These are phyloP conservation scores for Fomitopsis pinicola DNA, from an alignment of 1,284 basidiomycete genomes.

Conservation along the genomic window DNA sequence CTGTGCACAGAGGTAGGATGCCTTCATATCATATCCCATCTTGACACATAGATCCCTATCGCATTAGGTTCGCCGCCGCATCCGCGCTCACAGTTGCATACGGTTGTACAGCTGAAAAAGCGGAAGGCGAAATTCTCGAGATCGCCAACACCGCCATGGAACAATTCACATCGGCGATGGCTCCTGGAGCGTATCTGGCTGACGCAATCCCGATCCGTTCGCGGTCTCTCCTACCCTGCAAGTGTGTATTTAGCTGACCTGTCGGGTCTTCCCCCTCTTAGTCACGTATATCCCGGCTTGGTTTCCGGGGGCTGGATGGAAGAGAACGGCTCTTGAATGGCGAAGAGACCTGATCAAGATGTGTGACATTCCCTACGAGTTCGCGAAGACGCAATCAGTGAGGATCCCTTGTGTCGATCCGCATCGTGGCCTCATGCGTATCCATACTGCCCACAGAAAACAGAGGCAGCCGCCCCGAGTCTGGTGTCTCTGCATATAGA, in stretches of 20 bases:
- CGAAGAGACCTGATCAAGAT: slow-evolving; percentile 15
- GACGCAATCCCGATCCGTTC: slow-evolving; percentile 27
- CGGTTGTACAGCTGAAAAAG: slow-evolving; percentile 29
- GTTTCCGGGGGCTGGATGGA: slow-evolving; percentile 27
- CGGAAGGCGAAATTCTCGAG: slow-evolving; percentile 27
- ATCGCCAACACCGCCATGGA: slow-evolving; percentile 27
- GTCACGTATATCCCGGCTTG: slow-evolving; percentile 24
- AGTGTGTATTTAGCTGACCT: background rate
- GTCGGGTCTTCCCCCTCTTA: background rate
- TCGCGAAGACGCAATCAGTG: slow-evolving; percentile 24
- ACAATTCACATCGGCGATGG: slow-evolving; percentile 21
- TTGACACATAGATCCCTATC: no score
- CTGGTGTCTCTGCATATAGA: slow-evolving; percentile 22
- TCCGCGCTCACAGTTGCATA: slow-evolving; percentile 31
- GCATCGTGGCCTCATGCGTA: no score
- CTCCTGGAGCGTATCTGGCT: slow-evolving; percentile 28
- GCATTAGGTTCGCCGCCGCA: slow-evolving; percentile 24
- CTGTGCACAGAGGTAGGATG: slow-evolving; percentile 21
- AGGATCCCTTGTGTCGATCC: no score
- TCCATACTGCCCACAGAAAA: slow-evolving; percentile 12
- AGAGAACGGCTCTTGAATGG: slow-evolving; percentile 20
- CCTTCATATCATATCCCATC: background rate
- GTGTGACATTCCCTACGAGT: slow-evolving; percentile 23
- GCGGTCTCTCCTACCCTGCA: slow-evolving; percentile 3
- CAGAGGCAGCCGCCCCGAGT: slow-evolving; percentile 22